These are phyloP conservation scores for Epipyxis sp. DNA, from an alignment of 108 stramenopile genomes.

Conservation along the genomic window DNA sequence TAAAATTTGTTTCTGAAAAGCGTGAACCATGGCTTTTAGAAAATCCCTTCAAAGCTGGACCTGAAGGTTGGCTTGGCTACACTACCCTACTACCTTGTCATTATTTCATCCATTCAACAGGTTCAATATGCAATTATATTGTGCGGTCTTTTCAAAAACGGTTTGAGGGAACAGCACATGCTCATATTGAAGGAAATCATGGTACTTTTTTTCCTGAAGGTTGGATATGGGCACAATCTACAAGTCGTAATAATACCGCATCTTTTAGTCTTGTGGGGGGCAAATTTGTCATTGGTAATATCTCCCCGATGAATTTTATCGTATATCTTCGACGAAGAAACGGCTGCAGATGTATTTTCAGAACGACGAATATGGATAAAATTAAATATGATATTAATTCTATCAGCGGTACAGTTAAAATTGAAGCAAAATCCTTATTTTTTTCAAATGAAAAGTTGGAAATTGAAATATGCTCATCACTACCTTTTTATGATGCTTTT, in stretches of 20 bases:
- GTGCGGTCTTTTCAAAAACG: neutral
- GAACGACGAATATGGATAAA: neutral
- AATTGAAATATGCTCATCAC: neutral
- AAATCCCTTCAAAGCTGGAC: neutral
- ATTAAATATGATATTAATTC: neutral
- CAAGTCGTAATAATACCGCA: neutral
- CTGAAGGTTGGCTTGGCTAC: constrained; percentile 5
- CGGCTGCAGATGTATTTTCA: neutral
- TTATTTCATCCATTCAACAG: neutral
- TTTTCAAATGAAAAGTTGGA: neutral
- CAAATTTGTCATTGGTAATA: constrained; percentile 1
- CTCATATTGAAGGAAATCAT: constrained; percentile 19
- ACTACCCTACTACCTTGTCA: constrained; percentile 5
- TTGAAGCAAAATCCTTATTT: neutral
- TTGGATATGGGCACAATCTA: constrained; percentile 7
- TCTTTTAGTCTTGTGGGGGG: constrained; percentile 5
- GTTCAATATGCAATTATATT: neutral
- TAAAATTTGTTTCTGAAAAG: neutral
- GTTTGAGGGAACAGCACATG: neutral
- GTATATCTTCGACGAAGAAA: neutral
- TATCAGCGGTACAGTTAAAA: neutral
- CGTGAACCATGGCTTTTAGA: neutral
- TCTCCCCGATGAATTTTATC: neutral
- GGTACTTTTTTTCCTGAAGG: constrained; percentile 21
- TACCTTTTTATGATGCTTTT: neutral